phyloP scores from a whole-genome alignment of 1,284 basidiomycete species.

The Puccinia triticina region DNA sequence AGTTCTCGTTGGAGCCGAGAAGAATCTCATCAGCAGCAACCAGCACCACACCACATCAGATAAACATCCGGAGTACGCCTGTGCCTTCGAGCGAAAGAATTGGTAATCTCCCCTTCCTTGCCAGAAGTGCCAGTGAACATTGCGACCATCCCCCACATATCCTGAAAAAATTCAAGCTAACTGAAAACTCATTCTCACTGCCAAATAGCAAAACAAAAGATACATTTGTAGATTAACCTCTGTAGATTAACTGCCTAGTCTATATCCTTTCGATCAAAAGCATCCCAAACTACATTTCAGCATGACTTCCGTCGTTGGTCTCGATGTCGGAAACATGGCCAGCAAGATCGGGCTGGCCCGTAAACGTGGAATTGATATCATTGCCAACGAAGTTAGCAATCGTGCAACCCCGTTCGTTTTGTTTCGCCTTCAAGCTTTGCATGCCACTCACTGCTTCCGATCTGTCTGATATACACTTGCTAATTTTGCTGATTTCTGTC shows the following conservation, averaged over 20 bases:
- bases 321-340: constrained; percentile 84
- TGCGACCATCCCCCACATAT: not conserved
- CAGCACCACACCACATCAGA: not conserved
- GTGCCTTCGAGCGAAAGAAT: no score
- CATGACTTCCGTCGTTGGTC: constrained; percentile 72
- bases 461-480: not conserved
- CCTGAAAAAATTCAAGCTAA: not conserved
- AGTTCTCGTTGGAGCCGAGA: not conserved
- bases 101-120: no score
- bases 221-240: not conserved
- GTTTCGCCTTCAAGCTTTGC: not conserved
- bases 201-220: not conserved
- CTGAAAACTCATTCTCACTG: not conserved
- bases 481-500: not conserved
- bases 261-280: constrained; percentile 5
- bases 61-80: not conserved
- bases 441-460: not conserved
- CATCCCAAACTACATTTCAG: not conserved
- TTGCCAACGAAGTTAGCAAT: constrained; percentile 93
- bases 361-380: constrained; percentile 91
- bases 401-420: constrained; percentile 80
- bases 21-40: not conserved
- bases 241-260: constrained; percentile 4
- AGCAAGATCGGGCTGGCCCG: constrained; percentile 89
- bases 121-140: not conserved